Conservation (phyloP, 148 eudicot species). For the Vaccinium macrocarpon region DNA sequence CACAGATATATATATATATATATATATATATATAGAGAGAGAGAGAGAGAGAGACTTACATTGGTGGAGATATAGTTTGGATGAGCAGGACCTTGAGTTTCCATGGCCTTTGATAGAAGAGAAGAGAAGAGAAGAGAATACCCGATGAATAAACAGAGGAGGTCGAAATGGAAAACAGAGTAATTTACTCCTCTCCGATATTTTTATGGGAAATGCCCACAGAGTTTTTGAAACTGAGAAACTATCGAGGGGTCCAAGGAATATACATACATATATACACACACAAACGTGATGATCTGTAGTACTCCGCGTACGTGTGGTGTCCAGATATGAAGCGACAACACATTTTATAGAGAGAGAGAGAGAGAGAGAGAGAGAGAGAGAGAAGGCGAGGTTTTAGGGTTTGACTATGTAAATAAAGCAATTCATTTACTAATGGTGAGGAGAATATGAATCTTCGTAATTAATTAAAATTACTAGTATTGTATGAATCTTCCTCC, state of each 20-base stretch:
- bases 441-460: too few species aligned
- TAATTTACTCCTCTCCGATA: too few species aligned
- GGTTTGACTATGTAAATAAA: not conserved
- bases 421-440: too few species aligned
- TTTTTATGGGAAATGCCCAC: not conserved
- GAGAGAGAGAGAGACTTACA: not conserved
- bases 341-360: not conserved
- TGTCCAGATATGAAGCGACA: not conserved
- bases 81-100: not conserved
- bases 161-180: not conserved
- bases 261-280: not conserved
- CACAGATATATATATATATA: not conserved
- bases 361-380: not conserved
- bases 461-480: too few species aligned
- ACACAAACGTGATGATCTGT: not conserved
- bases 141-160: not conserved
- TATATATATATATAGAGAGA: not conserved
- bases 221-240: not conserved
- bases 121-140: not conserved
- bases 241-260: not conserved
- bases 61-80: not conserved
- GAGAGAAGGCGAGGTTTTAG: not conserved
- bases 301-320: not conserved
- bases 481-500: not conserved
- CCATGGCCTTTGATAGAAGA: constrained; percentile 7